phyloP scores from a whole-genome alignment of 495 filamentous ascomycete genomes.

The Neurospora sp. region DNA sequence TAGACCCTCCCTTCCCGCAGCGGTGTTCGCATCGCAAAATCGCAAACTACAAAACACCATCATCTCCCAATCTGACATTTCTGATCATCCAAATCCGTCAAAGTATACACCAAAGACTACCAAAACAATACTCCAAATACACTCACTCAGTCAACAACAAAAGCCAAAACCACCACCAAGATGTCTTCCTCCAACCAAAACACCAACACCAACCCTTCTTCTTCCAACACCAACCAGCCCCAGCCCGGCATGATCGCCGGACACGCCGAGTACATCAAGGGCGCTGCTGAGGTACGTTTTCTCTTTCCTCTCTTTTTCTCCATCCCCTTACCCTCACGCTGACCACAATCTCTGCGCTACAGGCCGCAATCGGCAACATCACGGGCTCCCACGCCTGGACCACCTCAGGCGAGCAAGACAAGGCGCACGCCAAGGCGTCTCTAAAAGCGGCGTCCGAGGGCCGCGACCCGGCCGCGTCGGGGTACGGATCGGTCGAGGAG shows the following conservation, averaged over 20 bases:
- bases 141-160: neutral
- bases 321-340: no score
- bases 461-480: conserved; percentile 27
- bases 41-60: neutral
- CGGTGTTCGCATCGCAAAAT: neutral
- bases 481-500: conserved; percentile 37
- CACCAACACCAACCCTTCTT: conserved; percentile 5
- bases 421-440: conserved; percentile 30
- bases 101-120: neutral
- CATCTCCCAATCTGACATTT: neutral
- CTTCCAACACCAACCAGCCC: conserved; percentile 1
- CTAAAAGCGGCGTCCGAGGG: conserved; percentile 32
- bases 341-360: no score
- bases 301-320: neutral
- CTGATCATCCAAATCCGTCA: neutral
- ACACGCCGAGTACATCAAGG: conserved; percentile 40
- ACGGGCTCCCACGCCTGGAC: conserved; percentile 37
- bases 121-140: neutral
- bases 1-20: neutral
- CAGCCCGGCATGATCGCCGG: conserved; percentile 29
- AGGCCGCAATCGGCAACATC: conserved; percentile 22
- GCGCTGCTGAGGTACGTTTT: conserved; percentile 31
- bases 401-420: conserved; percentile 35
- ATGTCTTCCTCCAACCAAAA: conserved; percentile 7
- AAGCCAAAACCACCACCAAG: neutral